These are phyloP conservation scores for Cryptomeria japonica DNA, from an alignment of 75 land plant species.

Conservation along the genomic window DNA sequence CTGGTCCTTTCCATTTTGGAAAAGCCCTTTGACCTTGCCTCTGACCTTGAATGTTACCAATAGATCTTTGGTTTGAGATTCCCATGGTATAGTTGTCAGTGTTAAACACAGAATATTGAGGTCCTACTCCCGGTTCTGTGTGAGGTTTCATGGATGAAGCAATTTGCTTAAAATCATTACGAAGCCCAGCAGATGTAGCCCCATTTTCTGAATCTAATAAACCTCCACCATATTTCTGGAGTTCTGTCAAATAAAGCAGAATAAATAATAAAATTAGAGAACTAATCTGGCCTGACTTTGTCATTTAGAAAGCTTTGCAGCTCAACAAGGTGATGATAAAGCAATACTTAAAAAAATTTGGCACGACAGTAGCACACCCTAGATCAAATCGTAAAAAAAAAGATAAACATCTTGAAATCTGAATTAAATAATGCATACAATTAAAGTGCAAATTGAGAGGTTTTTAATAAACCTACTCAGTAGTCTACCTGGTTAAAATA, in stretches of 20 bases:
- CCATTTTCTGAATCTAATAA: conserved; percentile 20
- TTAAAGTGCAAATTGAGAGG: neutral
- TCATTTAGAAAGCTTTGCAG: neutral
- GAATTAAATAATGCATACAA: neutral
- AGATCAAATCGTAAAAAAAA: neutral
- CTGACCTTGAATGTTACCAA: conserved; percentile 5
- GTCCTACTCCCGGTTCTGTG: conserved; percentile 11
- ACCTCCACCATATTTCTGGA: conserved; percentile 43
- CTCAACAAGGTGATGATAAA: neutral
- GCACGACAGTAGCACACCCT: neutral
- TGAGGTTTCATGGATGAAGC: conserved; percentile 14
- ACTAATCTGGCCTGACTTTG: neutral
- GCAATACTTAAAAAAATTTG: neutral
- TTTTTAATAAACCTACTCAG: neutral
- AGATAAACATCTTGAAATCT: neutral
- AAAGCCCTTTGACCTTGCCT: conserved; percentile 10
- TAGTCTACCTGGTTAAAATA: neutral
- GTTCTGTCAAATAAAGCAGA: conserved; percentile 17
- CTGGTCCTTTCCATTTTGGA: conserved; percentile 45
- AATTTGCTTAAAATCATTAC: conserved; percentile 23
- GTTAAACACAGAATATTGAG: neutral
- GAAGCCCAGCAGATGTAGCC: conserved; percentile 16
- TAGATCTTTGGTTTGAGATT: neutral
- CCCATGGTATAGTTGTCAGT: conserved; percentile 8
- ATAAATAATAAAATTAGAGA: neutral